Evolutionary conservation across 1,139 yeast genomes (phyloP), one percentile per base, ranked within the genome.

Genomic region (Kodamaea sp.): DNA sequence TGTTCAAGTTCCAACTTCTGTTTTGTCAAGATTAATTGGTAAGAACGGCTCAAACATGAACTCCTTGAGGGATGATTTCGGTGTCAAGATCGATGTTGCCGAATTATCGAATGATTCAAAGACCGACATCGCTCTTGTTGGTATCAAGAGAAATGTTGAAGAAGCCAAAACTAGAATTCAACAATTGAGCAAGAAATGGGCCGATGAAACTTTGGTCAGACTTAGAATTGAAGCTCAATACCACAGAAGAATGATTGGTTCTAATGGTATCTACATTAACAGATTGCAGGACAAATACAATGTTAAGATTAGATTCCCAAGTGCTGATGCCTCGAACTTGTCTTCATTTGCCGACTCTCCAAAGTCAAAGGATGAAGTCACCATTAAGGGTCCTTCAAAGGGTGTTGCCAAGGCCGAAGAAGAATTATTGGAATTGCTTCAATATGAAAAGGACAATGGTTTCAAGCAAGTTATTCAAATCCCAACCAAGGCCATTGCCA

Each of bases 361-460:
- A 43, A 62, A 54, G 46, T 50, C 62, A 48, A 67, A 67, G 50
- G 86, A 87, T 53, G 85, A 83, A 52, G 88, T 92, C 40, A 72
- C 81, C 27, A 76, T 94, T 46, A 82, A 82, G 54, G 99, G 99
- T 38, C 95, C 97, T 38, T 86, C 97, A 15, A 83, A 82, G 63
- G 92, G 90, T 49, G 97, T 87, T 34, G 75, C 79, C 25, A 83
- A 84, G 58, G 95, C 96, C 32, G 81, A 81, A 59, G 92, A 83
- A 49, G 99, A 94, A 69, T 69, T 94, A 57, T 73, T 76, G 54
- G 97, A 89, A 44, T 74, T 94, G 49, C 73, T 86, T 51, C 84
- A 84, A 53, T 94, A 84, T 62, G 97, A 90, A 63, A 82, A 78
- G 57, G 96, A 87, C 53, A 88, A 90, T 57, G 92, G 96, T 24